These are phyloP conservation scores for Phytophthora constricta DNA, from an alignment of 352 stramenopile genomes.

Conservation along the genomic window DNA sequence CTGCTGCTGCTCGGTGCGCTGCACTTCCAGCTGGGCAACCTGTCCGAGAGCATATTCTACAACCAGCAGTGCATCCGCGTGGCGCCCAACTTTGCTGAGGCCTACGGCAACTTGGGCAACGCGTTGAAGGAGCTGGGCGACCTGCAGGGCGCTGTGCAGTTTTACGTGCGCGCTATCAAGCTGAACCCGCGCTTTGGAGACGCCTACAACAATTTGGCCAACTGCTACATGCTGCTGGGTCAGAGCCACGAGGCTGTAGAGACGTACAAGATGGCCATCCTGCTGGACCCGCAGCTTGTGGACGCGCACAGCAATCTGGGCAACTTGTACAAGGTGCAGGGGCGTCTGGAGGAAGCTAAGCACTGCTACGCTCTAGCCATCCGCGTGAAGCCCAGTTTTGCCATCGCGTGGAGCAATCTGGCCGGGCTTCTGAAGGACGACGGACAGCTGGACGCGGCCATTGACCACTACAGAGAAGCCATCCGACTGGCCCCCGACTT, in stretches of 20 bases:
- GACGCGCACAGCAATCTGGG: slow-evolving; percentile 96
- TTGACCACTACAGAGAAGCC: slow-evolving; percentile 88
- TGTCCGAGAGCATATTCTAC: slow-evolving; percentile 94
- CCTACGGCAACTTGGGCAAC: slow-evolving; percentile 95
- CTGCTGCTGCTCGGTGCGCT: slow-evolving; percentile 93
- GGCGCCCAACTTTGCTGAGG: slow-evolving; percentile 92
- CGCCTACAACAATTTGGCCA: slow-evolving; percentile 94
- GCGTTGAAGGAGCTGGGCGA: slow-evolving; percentile 95
- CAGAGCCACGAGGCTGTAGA: slow-evolving; percentile 90
- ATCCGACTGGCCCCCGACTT: slow-evolving; percentile 86
- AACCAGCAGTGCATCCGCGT: slow-evolving; percentile 95
- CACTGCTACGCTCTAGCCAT: slow-evolving; percentile 92
- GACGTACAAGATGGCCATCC: slow-evolving; percentile 94
- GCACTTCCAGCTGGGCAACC: slow-evolving; percentile 94
- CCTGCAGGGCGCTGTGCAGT: slow-evolving; percentile 88
- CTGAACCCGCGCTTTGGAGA: slow-evolving; percentile 91
- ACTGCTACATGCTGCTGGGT: slow-evolving; percentile 92
- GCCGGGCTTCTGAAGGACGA: slow-evolving; percentile 92
- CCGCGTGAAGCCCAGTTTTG: slow-evolving; percentile 87
- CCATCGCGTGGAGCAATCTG: slow-evolving; percentile 93
- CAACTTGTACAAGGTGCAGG: slow-evolving; percentile 93
- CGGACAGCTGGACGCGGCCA: slow-evolving; percentile 77
- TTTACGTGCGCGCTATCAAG: slow-evolving; percentile 94
- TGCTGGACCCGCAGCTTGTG: slow-evolving; percentile 88
- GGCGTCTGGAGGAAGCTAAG: slow-evolving; percentile 87